phyloP scores from a whole-genome alignment of 2,329 filamentous ascomycete species.

The Fonsecaea pedrosoi region DNA sequence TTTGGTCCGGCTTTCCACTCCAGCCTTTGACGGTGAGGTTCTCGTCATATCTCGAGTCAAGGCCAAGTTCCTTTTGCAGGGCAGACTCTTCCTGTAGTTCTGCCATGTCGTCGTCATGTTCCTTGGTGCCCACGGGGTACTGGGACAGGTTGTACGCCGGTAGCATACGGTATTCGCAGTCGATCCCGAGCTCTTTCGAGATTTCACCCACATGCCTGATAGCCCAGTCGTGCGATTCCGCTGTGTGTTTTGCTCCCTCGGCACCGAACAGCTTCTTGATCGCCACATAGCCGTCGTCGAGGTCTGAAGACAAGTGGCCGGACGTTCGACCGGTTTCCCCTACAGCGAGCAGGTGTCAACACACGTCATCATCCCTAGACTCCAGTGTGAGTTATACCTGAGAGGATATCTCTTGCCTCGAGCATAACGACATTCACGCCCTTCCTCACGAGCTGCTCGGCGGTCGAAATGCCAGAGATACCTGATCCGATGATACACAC shows the following conservation, averaged over 20 bases:
- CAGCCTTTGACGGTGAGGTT: slow-evolving; percentile 59
- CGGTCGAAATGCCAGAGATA: slow-evolving; percentile 59
- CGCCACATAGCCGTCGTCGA: slow-evolving; percentile 61
- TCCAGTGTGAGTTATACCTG: slow-evolving; percentile 8
- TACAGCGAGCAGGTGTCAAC: slow-evolving; percentile 40
- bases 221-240: slow-evolving; percentile 63
- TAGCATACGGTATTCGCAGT: slow-evolving; percentile 63
- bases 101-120: slow-evolving; percentile 56
- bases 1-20: slow-evolving; percentile 59
- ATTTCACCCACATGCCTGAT: slow-evolving; percentile 60
- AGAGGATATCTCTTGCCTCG: slow-evolving; percentile 61
- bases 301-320: slow-evolving; percentile 61
- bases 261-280: slow-evolving; percentile 62
- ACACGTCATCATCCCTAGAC: not conserved
- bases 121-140: slow-evolving; percentile 50
- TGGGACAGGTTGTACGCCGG: slow-evolving; percentile 60
- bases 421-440: slow-evolving; percentile 60
- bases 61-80: slow-evolving; percentile 52
- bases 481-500: slow-evolving; percentile 61
- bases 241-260: slow-evolving; percentile 56
- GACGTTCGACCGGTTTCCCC: slow-evolving; percentile 61
- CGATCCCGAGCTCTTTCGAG: slow-evolving; percentile 56
- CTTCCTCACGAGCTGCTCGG: slow-evolving; percentile 61
- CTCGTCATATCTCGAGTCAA: slow-evolving; percentile 51
- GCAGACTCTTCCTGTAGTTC: slow-evolving; percentile 56